Percentiles rank a stretch among this genome's conserved stretches.
These are phyloP conservation scores for Blepharisma japonicum DNA, from an alignment of 73 alveolate genomes.

Conservation along the genomic window DNA sequence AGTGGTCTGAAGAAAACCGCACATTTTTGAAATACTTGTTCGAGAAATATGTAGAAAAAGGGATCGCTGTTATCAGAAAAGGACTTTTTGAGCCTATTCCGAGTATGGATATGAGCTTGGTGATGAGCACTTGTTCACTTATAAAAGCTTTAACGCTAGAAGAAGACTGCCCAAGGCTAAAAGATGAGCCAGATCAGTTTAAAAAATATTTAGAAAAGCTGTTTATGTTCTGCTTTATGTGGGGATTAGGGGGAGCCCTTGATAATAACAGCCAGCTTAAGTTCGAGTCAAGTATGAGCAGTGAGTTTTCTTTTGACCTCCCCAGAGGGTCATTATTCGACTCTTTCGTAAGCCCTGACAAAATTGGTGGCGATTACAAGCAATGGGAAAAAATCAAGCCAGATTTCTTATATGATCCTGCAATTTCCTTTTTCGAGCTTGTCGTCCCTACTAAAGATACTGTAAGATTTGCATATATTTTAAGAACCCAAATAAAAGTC, in stretches of 20 bases:
- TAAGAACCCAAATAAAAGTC: constrained; percentile 25
- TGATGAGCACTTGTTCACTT: background rate
- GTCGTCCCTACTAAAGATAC: constrained; percentile 98
- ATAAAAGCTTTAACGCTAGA: constrained; percentile 8
- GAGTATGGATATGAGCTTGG: constrained; percentile 44
- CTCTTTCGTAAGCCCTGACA: constrained; percentile 24
- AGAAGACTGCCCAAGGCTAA: constrained; percentile 8
- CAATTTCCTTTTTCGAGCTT: constrained; percentile 53
- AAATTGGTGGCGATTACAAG: constrained; percentile 36
- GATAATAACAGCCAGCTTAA: background rate
- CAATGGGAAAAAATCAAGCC: constrained; percentile 52
- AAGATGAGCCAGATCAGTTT: constrained; percentile 19
- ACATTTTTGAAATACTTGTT: constrained; percentile 46
- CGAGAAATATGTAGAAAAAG: constrained; percentile 36
- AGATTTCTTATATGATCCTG: constrained; percentile 46
- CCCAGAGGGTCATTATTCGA: constrained; percentile 30
- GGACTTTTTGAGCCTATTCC: constrained; percentile 56
- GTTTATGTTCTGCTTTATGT: constrained; percentile 24
- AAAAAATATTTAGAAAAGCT: constrained; percentile 16
- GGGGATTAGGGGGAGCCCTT: constrained; percentile 29
- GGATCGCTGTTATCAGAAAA: constrained; percentile 19
- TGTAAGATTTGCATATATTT: constrained; percentile 73
- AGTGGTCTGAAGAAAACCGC: constrained; percentile 64
- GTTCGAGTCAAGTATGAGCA: background rate
- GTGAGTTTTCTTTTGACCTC: constrained; percentile 7